A percentile compares a stretch with the other conserved stretches of the same genome.
phyloP scores from a whole-genome alignment of 2,329 filamentous ascomycete species.

The Pseudogymnoascus sp. region DNA sequence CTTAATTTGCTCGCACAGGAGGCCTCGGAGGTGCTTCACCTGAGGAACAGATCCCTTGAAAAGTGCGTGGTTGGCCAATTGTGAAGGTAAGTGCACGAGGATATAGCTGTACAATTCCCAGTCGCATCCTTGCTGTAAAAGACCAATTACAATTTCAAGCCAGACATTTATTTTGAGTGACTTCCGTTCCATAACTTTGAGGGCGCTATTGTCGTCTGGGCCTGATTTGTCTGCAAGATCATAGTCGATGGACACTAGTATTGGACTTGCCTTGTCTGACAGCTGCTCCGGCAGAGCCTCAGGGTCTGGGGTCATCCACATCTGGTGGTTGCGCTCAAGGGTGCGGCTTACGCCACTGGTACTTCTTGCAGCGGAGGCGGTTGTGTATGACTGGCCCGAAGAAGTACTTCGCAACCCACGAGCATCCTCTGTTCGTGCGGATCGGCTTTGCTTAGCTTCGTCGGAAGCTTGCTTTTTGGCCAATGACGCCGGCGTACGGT shows the following conservation, averaged over 20 bases:
- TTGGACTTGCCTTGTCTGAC: slow-evolving; percentile 28
- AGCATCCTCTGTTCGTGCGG: slow-evolving; percentile 32
- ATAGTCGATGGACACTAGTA: slow-evolving; percentile 23
- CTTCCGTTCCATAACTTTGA: slow-evolving; percentile 2
- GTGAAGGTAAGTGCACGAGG: slow-evolving; percentile 75
- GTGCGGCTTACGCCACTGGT: slow-evolving; percentile 24
- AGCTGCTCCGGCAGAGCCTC: slow-evolving; percentile 44
- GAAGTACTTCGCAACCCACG: slow-evolving; percentile 29
- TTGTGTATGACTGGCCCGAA: slow-evolving; percentile 23
- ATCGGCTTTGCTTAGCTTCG: slow-evolving; percentile 35
- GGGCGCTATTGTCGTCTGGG: slow-evolving; percentile 4
- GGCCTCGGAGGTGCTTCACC: slow-evolving; percentile 65
- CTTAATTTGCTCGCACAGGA: slow-evolving; percentile 77
- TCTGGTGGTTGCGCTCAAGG: slow-evolving; percentile 39
- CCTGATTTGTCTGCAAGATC: slow-evolving; percentile 5
- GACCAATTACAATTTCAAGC: slow-evolving; percentile 68
- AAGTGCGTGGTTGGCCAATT: slow-evolving; percentile 82
- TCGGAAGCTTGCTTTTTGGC: slow-evolving; percentile 34
- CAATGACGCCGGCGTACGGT: slow-evolving; percentile 51
- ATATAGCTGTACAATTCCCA: slow-evolving; percentile 94
- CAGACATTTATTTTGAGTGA: slow-evolving; percentile 39
- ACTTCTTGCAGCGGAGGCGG: slow-evolving; percentile 28
- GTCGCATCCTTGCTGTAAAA: slow-evolving; percentile 68
- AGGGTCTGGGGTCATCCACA: slow-evolving; percentile 53
- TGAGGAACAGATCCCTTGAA: slow-evolving; percentile 69